Percentiles rank a stretch among this genome's conserved stretches.
Evolutionary conservation across 2,329 filamentous ascomycete species (phyloP).

Genomic region (Rhynchosporium graminicola): DNA sequence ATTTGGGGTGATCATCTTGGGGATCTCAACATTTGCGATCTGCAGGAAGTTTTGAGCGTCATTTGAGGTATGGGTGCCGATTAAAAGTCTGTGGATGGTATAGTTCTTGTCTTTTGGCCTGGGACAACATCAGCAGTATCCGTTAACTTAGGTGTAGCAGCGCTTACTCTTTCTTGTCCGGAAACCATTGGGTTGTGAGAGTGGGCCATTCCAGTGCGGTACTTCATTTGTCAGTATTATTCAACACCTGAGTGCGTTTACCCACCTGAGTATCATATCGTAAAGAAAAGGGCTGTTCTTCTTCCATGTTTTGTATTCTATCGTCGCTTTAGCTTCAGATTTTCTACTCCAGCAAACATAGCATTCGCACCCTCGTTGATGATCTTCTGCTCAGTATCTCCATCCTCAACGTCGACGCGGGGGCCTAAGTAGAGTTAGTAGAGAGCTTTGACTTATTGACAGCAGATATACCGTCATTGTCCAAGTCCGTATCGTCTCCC

Average conservation of each 20-base stretch:
- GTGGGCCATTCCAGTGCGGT: constrained; percentile 97
- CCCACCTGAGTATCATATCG: constrained; percentile 86
- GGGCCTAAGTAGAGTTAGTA: constrained; percentile 44
- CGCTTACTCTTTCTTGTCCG: constrained; percentile 78
- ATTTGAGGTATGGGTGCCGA: constrained; percentile 92
- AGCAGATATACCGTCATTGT: constrained; percentile 35
- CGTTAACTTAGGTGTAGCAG: background rate
- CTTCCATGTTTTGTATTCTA: constrained; percentile 99
- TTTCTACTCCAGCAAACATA: background rate
- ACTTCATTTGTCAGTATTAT: constrained; percentile 45
- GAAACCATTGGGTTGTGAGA: constrained; percentile 96
- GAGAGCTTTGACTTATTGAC: background rate
- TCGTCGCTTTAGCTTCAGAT: background rate
- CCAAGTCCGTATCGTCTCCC: constrained; percentile 51
- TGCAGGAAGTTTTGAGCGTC: constrained; percentile 88
- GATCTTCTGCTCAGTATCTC: constrained; percentile 76
- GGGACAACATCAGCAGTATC: constrained; percentile 9
- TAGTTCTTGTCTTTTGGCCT: constrained; percentile 82
- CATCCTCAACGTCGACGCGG: constrained; percentile 64
- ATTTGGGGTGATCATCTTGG: constrained; percentile 73
- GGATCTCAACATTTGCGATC: constrained; percentile 91
- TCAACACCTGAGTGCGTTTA: background rate
- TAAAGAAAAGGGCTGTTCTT: constrained; percentile 99
- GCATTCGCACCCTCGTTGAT: constrained; percentile 78
- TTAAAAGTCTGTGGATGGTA: constrained; percentile 81